Evolutionary conservation across 2,329 filamentous ascomycete species (phyloP).

Genomic region (Chaetomium olivaceum): DNA sequence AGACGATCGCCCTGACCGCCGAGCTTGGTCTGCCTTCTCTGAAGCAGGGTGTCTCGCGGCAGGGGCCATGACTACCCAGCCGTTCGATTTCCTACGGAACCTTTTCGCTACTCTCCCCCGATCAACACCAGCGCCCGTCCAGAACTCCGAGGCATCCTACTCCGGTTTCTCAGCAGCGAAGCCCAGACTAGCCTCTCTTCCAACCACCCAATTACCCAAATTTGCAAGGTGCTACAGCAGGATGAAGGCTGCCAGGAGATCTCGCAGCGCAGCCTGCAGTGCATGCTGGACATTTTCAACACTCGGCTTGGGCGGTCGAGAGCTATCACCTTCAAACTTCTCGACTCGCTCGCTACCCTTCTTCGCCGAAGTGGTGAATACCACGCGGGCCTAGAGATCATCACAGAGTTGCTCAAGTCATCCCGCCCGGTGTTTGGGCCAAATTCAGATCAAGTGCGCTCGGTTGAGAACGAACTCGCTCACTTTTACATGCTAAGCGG

Average conservation of each 20-base stretch:
- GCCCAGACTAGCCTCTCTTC: slow-evolving; percentile 29
- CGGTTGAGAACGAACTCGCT: slow-evolving; percentile 32
- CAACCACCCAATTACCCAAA: slow-evolving; percentile 32
- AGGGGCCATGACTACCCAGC: slow-evolving; percentile 31
- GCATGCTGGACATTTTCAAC: slow-evolving; percentile 35
- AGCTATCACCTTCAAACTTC: slow-evolving; percentile 33
- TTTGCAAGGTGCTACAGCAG: slow-evolving; percentile 30
- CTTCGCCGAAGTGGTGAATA: slow-evolving; percentile 33
- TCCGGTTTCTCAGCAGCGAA: slow-evolving; percentile 30
- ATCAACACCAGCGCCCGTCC: slow-evolving; percentile 33
- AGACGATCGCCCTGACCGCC: slow-evolving; percentile 24
- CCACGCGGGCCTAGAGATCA: slow-evolving; percentile 30
- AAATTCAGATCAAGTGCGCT: slow-evolving; percentile 29
- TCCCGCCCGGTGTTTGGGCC: slow-evolving; percentile 30
- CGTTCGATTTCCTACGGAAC: slow-evolving; percentile 34
- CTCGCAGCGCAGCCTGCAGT: slow-evolving; percentile 32
- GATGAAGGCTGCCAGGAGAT: slow-evolving; percentile 33
- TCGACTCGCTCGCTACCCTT: slow-evolving; percentile 34
- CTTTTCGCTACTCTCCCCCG: slow-evolving; percentile 34
- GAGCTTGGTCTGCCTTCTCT: slow-evolving; percentile 30
- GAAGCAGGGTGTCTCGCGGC: slow-evolving; percentile 30
- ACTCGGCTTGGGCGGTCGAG: slow-evolving; percentile 29
- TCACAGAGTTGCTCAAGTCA: slow-evolving; percentile 29
- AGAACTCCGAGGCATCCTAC: slow-evolving; percentile 31
- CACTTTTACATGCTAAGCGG: slow-evolving; percentile 33